Evolutionary conservation across 2,329 filamentous ascomycete genomes (phyloP).

Genomic region (Ophiostoma piceae): DNA sequence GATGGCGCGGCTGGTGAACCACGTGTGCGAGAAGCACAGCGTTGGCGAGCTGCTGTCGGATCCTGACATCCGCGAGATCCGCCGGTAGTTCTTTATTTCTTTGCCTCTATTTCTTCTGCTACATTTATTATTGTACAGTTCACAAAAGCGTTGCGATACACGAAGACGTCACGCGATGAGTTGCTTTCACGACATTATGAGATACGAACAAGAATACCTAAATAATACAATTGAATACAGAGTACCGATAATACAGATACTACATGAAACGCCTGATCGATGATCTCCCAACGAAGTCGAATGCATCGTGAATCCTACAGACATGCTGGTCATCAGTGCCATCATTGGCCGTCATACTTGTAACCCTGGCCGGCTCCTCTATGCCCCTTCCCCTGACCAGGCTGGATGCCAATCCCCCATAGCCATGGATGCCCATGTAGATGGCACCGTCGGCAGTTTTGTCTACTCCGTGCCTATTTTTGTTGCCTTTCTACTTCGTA

Average conservation of each 20-base stretch:
- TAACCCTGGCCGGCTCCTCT: conserved; percentile 1
- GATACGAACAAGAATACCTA: not conserved
- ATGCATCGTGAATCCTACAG: not conserved
- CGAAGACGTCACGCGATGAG: not conserved
- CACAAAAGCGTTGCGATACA: not conserved
- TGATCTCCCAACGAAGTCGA: not conserved
- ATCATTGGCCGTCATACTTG: too few species aligned
- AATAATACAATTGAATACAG: not conserved
- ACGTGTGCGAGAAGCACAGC: conserved; percentile 31
- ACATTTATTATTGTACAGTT: not conserved
- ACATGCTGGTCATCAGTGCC: not conserved
- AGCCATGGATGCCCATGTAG: not conserved
- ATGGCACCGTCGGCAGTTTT: not conserved
- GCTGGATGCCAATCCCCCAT: not conserved
- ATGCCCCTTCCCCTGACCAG: not conserved
- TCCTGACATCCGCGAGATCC: conserved; percentile 29
- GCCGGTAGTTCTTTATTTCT: not conserved
- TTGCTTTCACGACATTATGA: not conserved
- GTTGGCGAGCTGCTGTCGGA: conserved; percentile 30
- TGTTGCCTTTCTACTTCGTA: too few species aligned
- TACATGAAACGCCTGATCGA: not conserved
- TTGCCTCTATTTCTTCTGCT: not conserved
- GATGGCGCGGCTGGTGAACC: conserved; percentile 33
- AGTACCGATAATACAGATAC: not conserved
- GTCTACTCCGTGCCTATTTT: not conserved